Base-by-base conservation (phyloP, 177 flowering plant genomes). In the Vitis hybrid region DNA sequence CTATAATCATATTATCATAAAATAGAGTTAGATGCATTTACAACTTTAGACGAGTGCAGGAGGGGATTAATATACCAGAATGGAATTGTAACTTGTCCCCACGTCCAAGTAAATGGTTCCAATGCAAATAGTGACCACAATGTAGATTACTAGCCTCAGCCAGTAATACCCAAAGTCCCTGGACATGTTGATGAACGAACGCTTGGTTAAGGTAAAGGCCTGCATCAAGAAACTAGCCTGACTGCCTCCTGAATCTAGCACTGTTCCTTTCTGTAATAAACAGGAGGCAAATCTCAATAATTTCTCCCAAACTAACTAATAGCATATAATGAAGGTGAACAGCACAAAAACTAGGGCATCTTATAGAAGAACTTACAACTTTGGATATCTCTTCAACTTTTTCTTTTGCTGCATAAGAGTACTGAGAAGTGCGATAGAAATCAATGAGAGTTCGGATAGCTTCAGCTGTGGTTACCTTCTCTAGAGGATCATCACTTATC, bases 131-230 rank as follows among this genome's bases (percentile, higher is more conserved):
- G 97, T 89, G 68, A 92, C 97, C 8, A 92, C 85, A 22, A 92
- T 50, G 70, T 94, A 94, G 59, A 94, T 92, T 3, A 87, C 77
- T 59, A 94, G 97, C 83, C 98, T 82, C 67, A 94, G 82, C 98
- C 98, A 94, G 81, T 94, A 94, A 75, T 94, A 94, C 3, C 98
- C 98, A 64, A 94, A 92, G 83, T 94, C 98, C 74, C 98, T 86
- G 10, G 95, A 87, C 98, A 94, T 94, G 81, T 94, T 94, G 68
- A 88, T 70, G 65, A 92, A 87, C 0, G 98, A 94, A 14, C 98
- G 94, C 70, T 81, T 89, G 2, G 97, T 90, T 63, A 94, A 77
- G 15, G 88, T 89, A 60, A 72, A 87, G 10, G 91, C 71, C 74
- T 94, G 98, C 97, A 88, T 89, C 51, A 87, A 75, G 89, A 92